A percentile compares a stretch with the other conserved stretches of the same genome.
Evolutionary conservation across 2,329 filamentous ascomycete genomes (phyloP).

Genomic region (Fusarium sp.): DNA sequence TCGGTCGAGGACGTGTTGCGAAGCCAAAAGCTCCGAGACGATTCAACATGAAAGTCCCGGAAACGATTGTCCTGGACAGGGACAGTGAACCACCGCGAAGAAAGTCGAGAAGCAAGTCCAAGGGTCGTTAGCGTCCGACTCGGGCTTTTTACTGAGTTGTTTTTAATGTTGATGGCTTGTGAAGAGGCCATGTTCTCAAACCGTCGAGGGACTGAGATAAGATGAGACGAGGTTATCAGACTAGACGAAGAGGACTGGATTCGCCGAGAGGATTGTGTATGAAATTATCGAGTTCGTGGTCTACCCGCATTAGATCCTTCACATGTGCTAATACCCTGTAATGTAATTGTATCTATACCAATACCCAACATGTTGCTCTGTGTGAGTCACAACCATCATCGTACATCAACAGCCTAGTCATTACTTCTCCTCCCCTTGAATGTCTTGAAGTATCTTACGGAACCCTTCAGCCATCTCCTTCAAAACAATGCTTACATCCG

Average conservation of each 20-base stretch:
- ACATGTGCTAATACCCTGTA: constrained; percentile 17
- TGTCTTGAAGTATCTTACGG: constrained; percentile 46
- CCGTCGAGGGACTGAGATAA: background rate
- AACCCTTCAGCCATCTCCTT: constrained; percentile 55
- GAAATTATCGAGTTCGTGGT: background rate
- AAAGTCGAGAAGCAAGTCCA: background rate
- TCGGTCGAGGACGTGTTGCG: background rate
- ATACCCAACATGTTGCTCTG: background rate
- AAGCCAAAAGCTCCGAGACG: constrained; percentile 1
- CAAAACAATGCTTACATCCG: constrained; percentile 57
- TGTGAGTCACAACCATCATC: background rate
- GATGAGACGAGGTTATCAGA: background rate
- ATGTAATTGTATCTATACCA: background rate
- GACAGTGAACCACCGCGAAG: background rate
- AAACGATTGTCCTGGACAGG: background rate
- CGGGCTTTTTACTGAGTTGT: background rate
- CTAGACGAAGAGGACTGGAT: background rate
- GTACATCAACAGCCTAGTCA: background rate
- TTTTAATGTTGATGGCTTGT: background rate
- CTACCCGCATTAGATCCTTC: background rate
- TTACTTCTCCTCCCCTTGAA: constrained; percentile 2
- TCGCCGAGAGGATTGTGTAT: background rate
- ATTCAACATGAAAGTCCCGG: background rate
- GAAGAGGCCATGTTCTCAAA: background rate
- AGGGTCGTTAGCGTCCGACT: background rate